Base-by-base conservation (phyloP, 345 rosid genomes). In the Litchi chinensis region DNA sequence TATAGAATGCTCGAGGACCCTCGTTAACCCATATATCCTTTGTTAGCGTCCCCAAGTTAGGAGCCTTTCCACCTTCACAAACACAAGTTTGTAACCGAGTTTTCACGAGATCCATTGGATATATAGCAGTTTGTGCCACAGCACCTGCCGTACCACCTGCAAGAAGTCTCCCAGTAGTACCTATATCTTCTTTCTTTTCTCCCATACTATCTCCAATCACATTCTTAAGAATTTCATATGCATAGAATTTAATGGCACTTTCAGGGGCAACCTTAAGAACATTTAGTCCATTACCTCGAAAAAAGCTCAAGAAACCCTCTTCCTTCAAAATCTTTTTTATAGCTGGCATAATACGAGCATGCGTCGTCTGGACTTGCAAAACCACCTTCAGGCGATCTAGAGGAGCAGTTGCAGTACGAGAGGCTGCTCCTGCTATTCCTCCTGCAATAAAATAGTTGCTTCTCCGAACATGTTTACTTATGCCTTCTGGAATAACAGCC, bases 141-240 rank as follows among this genome's bases (percentile, higher is more conserved):
- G 98, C 99, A 83, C 99, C 99, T 39, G 98, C 99, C 78, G 86
- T 59, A 19, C 99, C 99, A 70, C 99, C 98, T 50, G 98, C 93
- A 74, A 96, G 70, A 85, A 96, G 95, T 72, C 98, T 90, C 84
- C 97, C 98, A 41, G 80, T 37, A 60, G 93, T 78, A 81, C 98
- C 95, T 56, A 92, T 85, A 80, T 90, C 93, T 79, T 78, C 87
- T 82, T 89, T 88, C 40, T 70, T 81, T 79, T 86, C 87, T 24
- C 93, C 94, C 28, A 65, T 80, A 77, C 39, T 22, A 41, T 83
- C 83, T 78, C 83, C 86, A 16, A 93, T 88, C 4, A 85, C 83
- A 7, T 83, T 83, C 85, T 96, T 94, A 46, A 94, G 82, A 87
- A 90, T 79, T 88, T 96, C 99, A 80, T 94, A 96, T 32, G 90